Evolutionary conservation across 129 eudicot genomes (phyloP), one percentile per base, ranked within the genome.

Genomic region (Pittosporum tobira): DNA sequence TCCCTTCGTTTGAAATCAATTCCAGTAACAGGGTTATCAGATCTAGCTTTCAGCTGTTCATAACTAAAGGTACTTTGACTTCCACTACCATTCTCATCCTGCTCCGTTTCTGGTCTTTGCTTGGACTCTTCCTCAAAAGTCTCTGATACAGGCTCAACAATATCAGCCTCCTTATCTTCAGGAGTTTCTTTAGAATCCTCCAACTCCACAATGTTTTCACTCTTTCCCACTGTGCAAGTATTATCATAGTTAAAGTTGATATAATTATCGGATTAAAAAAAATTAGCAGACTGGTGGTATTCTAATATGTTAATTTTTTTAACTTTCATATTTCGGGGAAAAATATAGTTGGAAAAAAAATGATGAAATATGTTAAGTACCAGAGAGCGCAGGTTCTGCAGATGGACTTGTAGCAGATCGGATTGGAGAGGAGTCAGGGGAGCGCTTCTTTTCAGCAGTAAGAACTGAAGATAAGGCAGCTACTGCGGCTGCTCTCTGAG

Each of bases 401-500:
- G 75, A 75, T n/a, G 94, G 81, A 63, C 88, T 78, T 73, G 87
- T 72, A 72, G 66, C 69, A 12, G 94, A 74, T 31, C 79, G 75
- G n/a, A 54, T 70, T 12, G 98, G 96, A 67, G 99, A 91, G 36
- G 72, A 68, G 6, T 81, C 84, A 16, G 83, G 79, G 10, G 95
- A 61, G 2, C 71, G 68, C 59, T 82, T 87, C 77, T 83, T 86
- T 75, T 91, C 99, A 11, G 99, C 99, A 61, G 94, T 91, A 58
- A 91, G 87, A 68, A 88, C 99, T 0, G 77, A 70, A 24, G 99
- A 91, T 51, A 91, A 76, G 71, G 99, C 99, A 74, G 99, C 99
- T 38, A 91, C 94, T 30, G 96, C 99, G 66, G 99, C 99, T 60
- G 99, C 99, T 79, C 99, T 65, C 67, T 91, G 99, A 71, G 99